Evolutionary conservation across 164 flowering plant species (phyloP).

Genomic region (Macadamia integrifolia): DNA sequence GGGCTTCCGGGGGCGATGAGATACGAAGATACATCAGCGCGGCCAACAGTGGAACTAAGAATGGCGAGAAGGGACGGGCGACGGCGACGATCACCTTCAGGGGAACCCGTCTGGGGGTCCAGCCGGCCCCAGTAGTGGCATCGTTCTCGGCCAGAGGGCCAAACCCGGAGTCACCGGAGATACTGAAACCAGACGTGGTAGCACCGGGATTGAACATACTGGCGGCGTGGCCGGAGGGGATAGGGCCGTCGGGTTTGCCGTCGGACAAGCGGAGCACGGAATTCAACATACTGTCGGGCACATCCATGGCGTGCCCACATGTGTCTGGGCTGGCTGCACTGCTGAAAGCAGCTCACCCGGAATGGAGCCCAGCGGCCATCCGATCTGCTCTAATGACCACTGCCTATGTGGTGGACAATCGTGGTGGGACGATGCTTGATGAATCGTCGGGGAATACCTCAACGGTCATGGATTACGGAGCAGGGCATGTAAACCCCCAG

Average conservation of each 20-base stretch:
- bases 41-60: constrained; percentile 7
- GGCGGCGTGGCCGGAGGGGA: constrained; percentile 87
- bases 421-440: constrained; percentile 57
- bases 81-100: constrained; percentile 63
- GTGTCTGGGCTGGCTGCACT: constrained; percentile 89
- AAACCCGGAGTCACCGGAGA: constrained; percentile 72
- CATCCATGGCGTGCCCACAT: constrained; percentile 98
- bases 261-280: constrained; percentile 59
- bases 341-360: constrained; percentile 86
- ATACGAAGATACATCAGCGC: constrained; percentile 54
- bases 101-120: constrained; percentile 66
- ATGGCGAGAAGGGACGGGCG: constrained; percentile 17
- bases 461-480: constrained; percentile 65
- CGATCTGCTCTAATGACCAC: constrained; percentile 91
- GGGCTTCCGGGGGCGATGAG: constrained; percentile 58
- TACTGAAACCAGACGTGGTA: constrained; percentile 84
- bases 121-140: constrained; percentile 90
- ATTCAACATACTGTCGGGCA: constrained; percentile 87
- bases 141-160: constrained; percentile 94
- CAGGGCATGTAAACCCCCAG: constrained; percentile 88
- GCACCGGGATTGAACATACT: constrained; percentile 95
- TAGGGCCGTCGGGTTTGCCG: constrained; percentile 69
- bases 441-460: constrained; percentile 75
- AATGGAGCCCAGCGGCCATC: constrained; percentile 89
- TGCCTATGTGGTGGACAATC: constrained; percentile 62